phyloP scores from a whole-genome alignment of 345 rosid genomes.

The Euphorbia lathyris region DNA sequence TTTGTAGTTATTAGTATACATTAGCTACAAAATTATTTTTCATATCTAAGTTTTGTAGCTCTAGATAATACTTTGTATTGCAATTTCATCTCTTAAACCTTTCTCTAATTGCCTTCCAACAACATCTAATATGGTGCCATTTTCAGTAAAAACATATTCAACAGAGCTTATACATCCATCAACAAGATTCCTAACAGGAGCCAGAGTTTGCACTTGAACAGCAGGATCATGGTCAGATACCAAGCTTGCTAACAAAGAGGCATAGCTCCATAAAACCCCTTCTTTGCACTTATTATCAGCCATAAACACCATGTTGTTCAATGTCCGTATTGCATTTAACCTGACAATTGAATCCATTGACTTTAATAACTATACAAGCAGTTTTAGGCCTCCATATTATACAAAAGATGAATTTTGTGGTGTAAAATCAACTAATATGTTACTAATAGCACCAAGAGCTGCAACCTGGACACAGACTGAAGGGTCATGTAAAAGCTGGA shows the following conservation, averaged over 20 bases:
- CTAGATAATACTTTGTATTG: too few species aligned
- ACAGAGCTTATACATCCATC: conserved; percentile 64
- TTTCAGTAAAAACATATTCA: conserved; percentile 63
- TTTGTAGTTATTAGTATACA: too few species aligned
- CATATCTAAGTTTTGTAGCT: too few species aligned
- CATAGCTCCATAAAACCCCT: conserved; percentile 49
- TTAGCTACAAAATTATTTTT: too few species aligned
- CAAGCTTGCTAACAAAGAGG: conserved; percentile 62
- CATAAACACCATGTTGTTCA: conserved; percentile 75
- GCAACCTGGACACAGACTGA: conserved; percentile 74
- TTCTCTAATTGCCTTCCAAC: too few species aligned
- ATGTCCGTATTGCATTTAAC: conserved; percentile 68
- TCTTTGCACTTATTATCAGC: conserved; percentile 71
- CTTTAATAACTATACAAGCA: conserved; percentile 59
- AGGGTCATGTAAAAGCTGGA: conserved; percentile 63
- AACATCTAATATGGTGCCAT: conserved; percentile 60
- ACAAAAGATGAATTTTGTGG: conserved; percentile 57
- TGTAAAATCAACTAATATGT: conserved; percentile 72
- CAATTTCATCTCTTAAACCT: conserved; percentile 60
- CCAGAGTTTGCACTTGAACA: conserved; percentile 90
- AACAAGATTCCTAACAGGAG: conserved; percentile 73
- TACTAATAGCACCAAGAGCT: conserved; percentile 76
- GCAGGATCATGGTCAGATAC: conserved; percentile 70
- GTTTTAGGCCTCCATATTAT: conserved; percentile 67
- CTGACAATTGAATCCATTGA: conserved; percentile 71